phyloP scores from a whole-genome alignment of 148 eudicot genomes.

The Nyssa sinensis region DNA sequence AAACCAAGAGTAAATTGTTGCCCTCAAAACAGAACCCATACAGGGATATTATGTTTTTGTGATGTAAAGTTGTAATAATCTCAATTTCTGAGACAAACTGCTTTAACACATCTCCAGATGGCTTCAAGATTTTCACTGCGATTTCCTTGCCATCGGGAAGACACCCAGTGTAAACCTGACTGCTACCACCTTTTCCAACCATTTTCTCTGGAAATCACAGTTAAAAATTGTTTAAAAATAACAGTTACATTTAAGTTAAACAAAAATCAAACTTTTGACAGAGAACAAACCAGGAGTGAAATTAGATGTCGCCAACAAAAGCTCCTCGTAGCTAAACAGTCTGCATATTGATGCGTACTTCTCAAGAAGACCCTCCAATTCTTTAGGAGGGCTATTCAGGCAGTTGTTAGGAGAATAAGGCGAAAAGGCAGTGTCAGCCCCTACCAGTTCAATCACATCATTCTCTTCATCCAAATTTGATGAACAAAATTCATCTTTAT shows the following conservation, averaged over 20 bases:
- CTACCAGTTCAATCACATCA: conserved; percentile 55
- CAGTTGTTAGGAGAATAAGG: conserved; percentile 42
- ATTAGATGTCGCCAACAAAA: conserved; percentile 59
- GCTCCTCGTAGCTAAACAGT: conserved; percentile 67
- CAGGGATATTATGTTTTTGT: conserved; percentile 82
- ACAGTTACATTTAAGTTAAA: no score
- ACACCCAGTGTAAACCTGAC: conserved; percentile 70
- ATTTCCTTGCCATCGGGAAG: conserved; percentile 83
- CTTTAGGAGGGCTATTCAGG: conserved; percentile 42
- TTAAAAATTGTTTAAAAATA: no score
- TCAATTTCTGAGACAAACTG: conserved; percentile 80
- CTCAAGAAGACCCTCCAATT: conserved; percentile 60
- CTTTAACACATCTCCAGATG: conserved; percentile 58
- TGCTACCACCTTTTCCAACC: conserved; percentile 88
- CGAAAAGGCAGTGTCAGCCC: conserved; percentile 22
- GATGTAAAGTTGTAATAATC: conserved; percentile 67
- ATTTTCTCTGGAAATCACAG: conserved; percentile 45
- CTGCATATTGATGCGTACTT: conserved; percentile 74
- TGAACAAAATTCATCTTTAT: conserved; percentile 23
- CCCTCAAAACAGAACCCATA: conserved; percentile 76
- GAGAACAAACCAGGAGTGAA: conserved; percentile 61
- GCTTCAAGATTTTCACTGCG: conserved; percentile 82
- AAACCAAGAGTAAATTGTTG: conserved; percentile 58
- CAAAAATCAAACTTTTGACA: no score
- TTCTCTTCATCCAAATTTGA: conserved; percentile 45